Evolutionary conservation across 1,284 basidiomycete species (phyloP).

Genomic region (Trichosporon sp.): DNA sequence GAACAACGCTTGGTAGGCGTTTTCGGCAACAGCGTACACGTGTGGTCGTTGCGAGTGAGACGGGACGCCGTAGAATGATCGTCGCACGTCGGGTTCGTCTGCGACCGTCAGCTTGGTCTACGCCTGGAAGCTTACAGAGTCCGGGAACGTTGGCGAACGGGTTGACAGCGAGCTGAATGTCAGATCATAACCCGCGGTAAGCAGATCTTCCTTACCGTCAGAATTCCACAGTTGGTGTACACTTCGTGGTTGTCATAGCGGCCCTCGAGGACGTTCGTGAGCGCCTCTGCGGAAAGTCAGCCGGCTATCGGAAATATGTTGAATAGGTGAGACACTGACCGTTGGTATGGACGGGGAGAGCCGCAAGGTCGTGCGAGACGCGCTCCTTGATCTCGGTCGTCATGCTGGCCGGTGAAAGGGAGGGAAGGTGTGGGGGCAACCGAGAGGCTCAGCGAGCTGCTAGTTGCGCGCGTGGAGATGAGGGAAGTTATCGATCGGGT

Average conservation of each 20-base stretch:
- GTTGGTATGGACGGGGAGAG: conserved; percentile 14
- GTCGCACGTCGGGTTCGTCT: conserved; percentile 25
- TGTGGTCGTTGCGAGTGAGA: conserved; percentile 29
- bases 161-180: conserved; percentile 29
- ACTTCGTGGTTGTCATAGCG: conserved; percentile 26
- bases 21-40: conserved; percentile 31
- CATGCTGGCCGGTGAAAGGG: not conserved
- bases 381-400: conserved; percentile 17
- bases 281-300: conserved; percentile 25
- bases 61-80: conserved; percentile 26
- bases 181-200: not conserved
- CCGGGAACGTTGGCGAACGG: conserved; percentile 28
- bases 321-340: conserved; percentile 17
- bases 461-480: not conserved
- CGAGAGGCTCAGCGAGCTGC: conserved; percentile 10
- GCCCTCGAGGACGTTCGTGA: conserved; percentile 28
- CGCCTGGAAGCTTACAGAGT: conserved; percentile 24
- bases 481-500: not conserved
- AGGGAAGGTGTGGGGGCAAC: not conserved
- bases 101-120: not conserved
- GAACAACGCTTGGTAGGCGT: conserved; percentile 29
- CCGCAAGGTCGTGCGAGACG: conserved; percentile 14
- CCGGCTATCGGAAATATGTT: not conserved
- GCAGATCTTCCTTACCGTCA: conserved; percentile 23
- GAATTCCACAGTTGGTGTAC: conserved; percentile 30